A percentile compares a stretch with the other conserved stretches of the same genome.
Evolutionary conservation across 2,329 filamentous ascomycete species (phyloP).

Genomic region (Ceratocystis ficicola): DNA sequence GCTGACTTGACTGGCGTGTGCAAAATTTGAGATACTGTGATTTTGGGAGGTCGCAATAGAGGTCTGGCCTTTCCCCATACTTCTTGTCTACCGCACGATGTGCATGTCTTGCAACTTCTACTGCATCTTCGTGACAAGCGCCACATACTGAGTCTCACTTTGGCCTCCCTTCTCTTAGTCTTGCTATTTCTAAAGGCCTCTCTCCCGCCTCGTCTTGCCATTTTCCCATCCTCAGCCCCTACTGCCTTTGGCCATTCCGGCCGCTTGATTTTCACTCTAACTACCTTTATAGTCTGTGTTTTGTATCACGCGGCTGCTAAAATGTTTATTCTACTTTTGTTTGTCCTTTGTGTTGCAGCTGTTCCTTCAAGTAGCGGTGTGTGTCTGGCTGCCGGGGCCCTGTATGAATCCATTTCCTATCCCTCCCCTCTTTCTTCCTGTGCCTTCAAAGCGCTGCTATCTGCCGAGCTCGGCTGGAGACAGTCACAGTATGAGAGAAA

Average conservation of each 20-base stretch:
- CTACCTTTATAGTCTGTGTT: neutral
- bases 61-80: neutral
- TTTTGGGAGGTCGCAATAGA: too few relatives aligned
- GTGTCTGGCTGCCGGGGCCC: neutral
- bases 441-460: neutral
- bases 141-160: neutral
- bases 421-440: neutral
- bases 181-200: neutral
- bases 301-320: neutral
- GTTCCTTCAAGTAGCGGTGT: constrained; percentile 2
- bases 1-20: too few relatives aligned
- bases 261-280: neutral
- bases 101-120: neutral
- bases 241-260: neutral
- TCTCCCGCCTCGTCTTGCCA: constrained; percentile 11
- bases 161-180: constrained; percentile 6
- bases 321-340: neutral
- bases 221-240: neutral
- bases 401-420: neutral
- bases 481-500: neutral
- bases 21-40: too few relatives aligned
- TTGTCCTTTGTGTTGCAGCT: neutral
- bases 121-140: neutral
- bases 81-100: neutral
- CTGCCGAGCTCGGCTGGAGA: neutral